Percentiles rank a stretch among this genome's conserved stretches.
Conservation (phyloP, 2,329 filamentous ascomycete genomes). For the Phaeosphaeriaceae sp. region DNA sequence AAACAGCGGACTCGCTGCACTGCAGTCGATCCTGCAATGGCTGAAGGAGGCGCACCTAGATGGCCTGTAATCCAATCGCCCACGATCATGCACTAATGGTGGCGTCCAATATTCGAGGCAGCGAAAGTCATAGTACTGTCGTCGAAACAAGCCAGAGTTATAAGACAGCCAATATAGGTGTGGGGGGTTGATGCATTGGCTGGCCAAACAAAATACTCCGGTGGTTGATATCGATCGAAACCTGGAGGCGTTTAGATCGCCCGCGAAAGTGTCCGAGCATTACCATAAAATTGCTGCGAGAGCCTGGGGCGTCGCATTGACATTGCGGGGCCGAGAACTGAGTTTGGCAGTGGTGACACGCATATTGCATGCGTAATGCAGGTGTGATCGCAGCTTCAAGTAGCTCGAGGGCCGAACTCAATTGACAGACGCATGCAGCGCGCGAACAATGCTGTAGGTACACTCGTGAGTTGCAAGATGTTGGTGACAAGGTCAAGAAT, state of each 20-base stretch:
- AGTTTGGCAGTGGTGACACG: conserved; percentile 33
- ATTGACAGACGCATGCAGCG: not conserved
- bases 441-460: conserved; percentile 7
- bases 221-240: conserved; percentile 40
- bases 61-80: conserved; percentile 24
- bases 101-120: conserved; percentile 32
- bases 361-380: conserved; percentile 24
- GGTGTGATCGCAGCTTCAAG: not conserved
- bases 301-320: conserved; percentile 27
- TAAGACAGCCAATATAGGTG: conserved; percentile 30
- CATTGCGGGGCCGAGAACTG: conserved; percentile 36
- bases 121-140: conserved; percentile 27
- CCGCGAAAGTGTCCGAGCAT: conserved; percentile 45
- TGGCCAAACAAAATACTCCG: conserved; percentile 45
- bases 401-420: not conserved
- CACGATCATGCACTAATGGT: conserved; percentile 28
- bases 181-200: conserved; percentile 26
- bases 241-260: conserved; percentile 43
- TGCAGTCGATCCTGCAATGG: conserved; percentile 25
- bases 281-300: conserved; percentile 35
- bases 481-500: not conserved
- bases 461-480: not conserved
- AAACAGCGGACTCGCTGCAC: conserved; percentile 38
- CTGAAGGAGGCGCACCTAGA: conserved; percentile 22
- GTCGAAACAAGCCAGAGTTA: conserved; percentile 31